phyloP scores from a whole-genome alignment of 2,329 filamentous ascomycete genomes.

The Emmonsiellopsis sp. region DNA sequence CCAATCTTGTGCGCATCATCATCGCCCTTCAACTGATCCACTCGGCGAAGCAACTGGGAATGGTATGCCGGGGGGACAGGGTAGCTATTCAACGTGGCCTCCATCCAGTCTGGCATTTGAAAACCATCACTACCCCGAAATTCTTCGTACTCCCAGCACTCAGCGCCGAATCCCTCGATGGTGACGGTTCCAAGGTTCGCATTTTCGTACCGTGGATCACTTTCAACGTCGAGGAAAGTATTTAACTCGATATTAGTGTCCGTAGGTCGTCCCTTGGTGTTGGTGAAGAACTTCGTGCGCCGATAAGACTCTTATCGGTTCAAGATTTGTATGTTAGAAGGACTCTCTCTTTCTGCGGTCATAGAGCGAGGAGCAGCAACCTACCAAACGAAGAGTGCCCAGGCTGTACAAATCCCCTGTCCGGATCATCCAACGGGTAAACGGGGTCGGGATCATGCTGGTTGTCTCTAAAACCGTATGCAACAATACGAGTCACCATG shows the following conservation, averaged over 20 bases:
- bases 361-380: not conserved
- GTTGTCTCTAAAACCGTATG: too few species aligned
- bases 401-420: not conserved
- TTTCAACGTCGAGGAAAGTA: not conserved
- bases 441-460: too few species aligned
- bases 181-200: not conserved
- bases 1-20: too few species aligned
- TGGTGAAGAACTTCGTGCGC: not conserved
- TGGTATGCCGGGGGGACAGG: too few species aligned
- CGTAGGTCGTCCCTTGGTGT: not conserved
- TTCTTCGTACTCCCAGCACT: not conserved
- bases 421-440: not conserved
- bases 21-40: too few species aligned
- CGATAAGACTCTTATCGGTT: not conserved
- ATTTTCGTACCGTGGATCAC: not conserved
- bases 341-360: not conserved
- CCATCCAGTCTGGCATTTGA: too few species aligned
- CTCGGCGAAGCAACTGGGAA: too few species aligned
- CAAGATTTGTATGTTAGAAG: not conserved
- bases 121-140: too few species aligned
- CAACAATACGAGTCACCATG: too few species aligned
- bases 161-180: not conserved
- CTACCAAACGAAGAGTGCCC: not conserved
- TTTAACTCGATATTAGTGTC: too few species aligned
- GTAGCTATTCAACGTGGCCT: too few species aligned